Evolutionary conservation across 768 basidiomycete species (phyloP).

Genomic region (Mrakia blollopis): DNA sequence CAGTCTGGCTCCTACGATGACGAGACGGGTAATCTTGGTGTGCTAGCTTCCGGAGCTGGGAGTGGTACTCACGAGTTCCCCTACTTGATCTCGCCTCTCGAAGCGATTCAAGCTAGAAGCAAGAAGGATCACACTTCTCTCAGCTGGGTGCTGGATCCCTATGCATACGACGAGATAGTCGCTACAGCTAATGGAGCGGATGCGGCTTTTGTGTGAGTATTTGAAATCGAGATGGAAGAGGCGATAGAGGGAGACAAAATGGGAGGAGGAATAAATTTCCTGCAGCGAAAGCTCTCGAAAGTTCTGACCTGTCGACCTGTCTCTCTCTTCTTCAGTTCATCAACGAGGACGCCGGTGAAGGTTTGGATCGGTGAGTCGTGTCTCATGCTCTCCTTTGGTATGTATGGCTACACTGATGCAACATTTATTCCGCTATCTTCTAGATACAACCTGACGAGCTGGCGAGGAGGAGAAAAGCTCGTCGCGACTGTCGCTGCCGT

Average conservation of each 20-base stretch:
- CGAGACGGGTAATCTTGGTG: slow-evolving; percentile 46
- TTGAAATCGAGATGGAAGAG: too few species aligned
- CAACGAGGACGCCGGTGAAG: slow-evolving; percentile 77
- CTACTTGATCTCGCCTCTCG: slow-evolving; percentile 48
- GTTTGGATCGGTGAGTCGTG: not conserved
- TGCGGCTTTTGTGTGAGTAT: slow-evolving; percentile 35
- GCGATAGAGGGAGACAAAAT: too few species aligned
- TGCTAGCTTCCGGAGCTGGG: slow-evolving; percentile 81
- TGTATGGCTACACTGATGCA: too few species aligned
- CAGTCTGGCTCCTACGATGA: slow-evolving; percentile 53
- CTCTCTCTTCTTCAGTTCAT: slow-evolving; percentile 50
- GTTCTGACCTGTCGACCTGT: too few species aligned
- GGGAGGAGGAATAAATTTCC: too few species aligned
- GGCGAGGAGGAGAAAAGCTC: slow-evolving; percentile 66
- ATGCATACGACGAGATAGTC: slow-evolving; percentile 54
- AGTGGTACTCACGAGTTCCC: slow-evolving; percentile 55
- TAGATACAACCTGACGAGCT: slow-evolving; percentile 62
- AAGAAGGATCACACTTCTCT: not conserved
- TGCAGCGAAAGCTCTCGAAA: too few species aligned
- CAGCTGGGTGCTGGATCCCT: slow-evolving; percentile 50
- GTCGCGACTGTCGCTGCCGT: slow-evolving; percentile 42
- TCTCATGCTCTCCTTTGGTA: slow-evolving; percentile 45
- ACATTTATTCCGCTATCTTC: slow-evolving; percentile 37
- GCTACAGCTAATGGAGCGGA: slow-evolving; percentile 34
- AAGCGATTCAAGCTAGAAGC: slow-evolving; percentile 71